Evolutionary conservation across 345 rosid genomes (phyloP).

Genomic region (Capsella bursapastoris): DNA sequence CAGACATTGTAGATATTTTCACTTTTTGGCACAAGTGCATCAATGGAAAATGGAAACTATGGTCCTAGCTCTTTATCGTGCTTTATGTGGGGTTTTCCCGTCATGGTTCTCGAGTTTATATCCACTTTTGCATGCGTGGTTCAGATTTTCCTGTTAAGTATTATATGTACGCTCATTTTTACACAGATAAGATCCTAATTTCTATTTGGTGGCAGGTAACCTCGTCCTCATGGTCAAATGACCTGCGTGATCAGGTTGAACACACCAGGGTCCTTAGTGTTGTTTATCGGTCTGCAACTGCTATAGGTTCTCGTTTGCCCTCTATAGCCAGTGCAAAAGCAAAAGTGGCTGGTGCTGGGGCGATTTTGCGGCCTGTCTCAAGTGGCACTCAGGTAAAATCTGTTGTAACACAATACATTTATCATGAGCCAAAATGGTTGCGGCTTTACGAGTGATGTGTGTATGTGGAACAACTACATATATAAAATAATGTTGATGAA

Average conservation of each 20-base stretch:
- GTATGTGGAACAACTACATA: neutral
- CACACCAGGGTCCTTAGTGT: conserved; percentile 82
- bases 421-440: neutral
- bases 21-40: conserved; percentile 7
- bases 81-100: neutral
- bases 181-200: conserved; percentile 4
- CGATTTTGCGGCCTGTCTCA: conserved; percentile 86
- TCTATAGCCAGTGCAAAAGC: conserved; percentile 94
- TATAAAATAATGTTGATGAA: neutral
- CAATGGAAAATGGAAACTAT: neutral
- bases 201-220: conserved; percentile 63
- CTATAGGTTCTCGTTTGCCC: conserved; percentile 90
- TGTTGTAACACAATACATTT: conserved; percentile 9
- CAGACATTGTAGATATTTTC: conserved; percentile 9
- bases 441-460: conserved; percentile 21
- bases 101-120: conserved; percentile 2
- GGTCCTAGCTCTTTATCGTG: neutral
- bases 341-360: conserved; percentile 95
- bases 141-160: neutral
- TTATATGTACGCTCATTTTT: neutral
- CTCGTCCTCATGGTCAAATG: conserved; percentile 95
- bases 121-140: conserved; percentile 21
- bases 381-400: conserved; percentile 79
- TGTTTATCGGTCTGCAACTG: conserved; percentile 93
- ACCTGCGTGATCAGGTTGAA: conserved; percentile 92